phyloP scores from a whole-genome alignment of 2,329 filamentous ascomycete genomes.

The Beauveria varroae region DNA sequence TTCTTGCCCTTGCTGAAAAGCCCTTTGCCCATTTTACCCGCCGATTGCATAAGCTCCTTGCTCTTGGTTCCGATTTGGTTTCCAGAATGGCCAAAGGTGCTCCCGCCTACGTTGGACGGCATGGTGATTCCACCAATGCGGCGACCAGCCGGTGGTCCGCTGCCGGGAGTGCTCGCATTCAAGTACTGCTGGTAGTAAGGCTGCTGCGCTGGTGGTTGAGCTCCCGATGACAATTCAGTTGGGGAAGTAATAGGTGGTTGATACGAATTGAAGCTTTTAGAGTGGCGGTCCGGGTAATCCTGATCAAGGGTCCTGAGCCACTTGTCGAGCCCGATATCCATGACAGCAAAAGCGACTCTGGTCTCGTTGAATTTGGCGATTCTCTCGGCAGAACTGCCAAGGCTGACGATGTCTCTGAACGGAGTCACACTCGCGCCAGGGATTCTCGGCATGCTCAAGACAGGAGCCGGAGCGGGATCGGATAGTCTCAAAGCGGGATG shows the following conservation, averaged over 20 bases:
- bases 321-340: conserved; percentile 65
- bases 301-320: conserved; percentile 44
- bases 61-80: conserved; percentile 71
- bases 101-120: conserved; percentile 32
- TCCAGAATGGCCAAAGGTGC: conserved; percentile 45
- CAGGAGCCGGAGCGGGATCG: conserved; percentile 12
- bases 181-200: conserved; percentile 51
- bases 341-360: conserved; percentile 59
- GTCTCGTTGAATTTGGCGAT: conserved; percentile 68
- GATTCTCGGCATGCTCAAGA: conserved; percentile 7
- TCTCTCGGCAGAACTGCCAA: conserved; percentile 58
- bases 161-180: conserved; percentile 36
- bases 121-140: conserved; percentile 27
- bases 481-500: conserved; percentile 25
- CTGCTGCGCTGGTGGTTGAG: conserved; percentile 28
- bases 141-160: conserved; percentile 26
- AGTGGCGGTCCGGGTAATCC: conserved; percentile 39
- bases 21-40: conserved; percentile 84
- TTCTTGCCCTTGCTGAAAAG: conserved; percentile 85
- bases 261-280: conserved; percentile 8
- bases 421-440: conserved; percentile 12
- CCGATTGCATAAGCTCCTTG: conserved; percentile 81
- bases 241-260: conserved; percentile 8
- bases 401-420: conserved; percentile 71
- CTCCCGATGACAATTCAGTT: conserved; percentile 17